Evolutionary conservation across 176 grass and related monocot species (phyloP), one percentile per base, ranked within the genome.

Genomic region (Alopecurus myosuroides): DNA sequence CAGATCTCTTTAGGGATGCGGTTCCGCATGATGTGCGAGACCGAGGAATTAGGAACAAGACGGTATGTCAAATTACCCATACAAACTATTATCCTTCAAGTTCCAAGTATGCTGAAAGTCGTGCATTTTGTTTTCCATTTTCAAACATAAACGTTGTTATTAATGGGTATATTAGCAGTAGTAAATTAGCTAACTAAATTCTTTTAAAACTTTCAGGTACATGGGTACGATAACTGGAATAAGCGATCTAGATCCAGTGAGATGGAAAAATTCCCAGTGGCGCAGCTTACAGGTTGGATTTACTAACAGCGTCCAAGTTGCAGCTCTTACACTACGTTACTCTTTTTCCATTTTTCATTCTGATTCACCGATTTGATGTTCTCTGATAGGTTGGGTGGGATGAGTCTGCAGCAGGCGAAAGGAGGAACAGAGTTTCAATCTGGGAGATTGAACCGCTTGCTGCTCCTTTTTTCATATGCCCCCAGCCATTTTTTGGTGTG

Each of bases 251-350:
- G 94, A 99, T 84, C 83, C 97, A 86, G 86, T 94, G n/a, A 91
- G 97, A 76, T 99, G 97, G 97, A 99, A 99, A 84, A 97, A 92
- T 62, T 99, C 97, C 35, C 97, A 99, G 28, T 99, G 97, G 97
- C 88, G 92, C 19, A 99, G 94, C 86, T 89, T 99, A 68, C 97
- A 99, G 91, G 97, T 99, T 84, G 35, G 63, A 75, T 67, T 91
- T 58, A 44, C 33, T 42, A 84, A 62, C 28, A 62, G 11, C 49
- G 18, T 11, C 12, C 41, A 65, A 30, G 25, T 85, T 18, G 0
- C 20, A 69, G 69, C 25, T 77, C 44, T 74, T 70, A 5, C 78
- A 37, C 64, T 26, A 30, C 50, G 52, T 23, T 80, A 11, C 19
- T 64, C 11, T 41, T 83, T 30, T 70, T 53, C 26, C 15, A 77